phyloP scores from a whole-genome alignment of 1,284 basidiomycete species.

The Ustilago esculenta region DNA sequence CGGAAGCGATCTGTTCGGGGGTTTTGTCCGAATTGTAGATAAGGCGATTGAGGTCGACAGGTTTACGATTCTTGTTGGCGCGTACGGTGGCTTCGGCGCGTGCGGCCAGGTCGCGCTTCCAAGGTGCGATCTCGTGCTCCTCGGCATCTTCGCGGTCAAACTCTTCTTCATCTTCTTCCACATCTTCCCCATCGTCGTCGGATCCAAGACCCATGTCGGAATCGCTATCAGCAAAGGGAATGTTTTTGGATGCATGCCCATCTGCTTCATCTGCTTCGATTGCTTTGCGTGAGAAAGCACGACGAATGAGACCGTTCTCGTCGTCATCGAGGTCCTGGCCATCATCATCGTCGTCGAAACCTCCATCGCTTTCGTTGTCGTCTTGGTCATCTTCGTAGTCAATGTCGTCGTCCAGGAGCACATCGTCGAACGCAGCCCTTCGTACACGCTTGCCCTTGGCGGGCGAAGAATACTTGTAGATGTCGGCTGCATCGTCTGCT shows the following conservation, averaged over 20 bases:
- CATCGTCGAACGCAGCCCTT: constrained; percentile 57
- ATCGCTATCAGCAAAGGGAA: constrained; percentile 66
- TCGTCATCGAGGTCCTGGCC: constrained; percentile 31
- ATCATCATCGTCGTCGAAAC: constrained; percentile 51
- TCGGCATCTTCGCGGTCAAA: constrained; percentile 50
- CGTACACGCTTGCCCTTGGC: constrained; percentile 43
- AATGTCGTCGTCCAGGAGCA: constrained; percentile 65
- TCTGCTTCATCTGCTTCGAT: constrained; percentile 29
- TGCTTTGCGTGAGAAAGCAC: constrained; percentile 27
- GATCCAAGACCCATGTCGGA: constrained; percentile 62
- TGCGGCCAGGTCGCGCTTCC: constrained; percentile 79
- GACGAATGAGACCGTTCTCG: constrained; percentile 16
- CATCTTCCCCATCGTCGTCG: constrained; percentile 49
- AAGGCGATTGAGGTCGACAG: constrained; percentile 82
- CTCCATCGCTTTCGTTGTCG: constrained; percentile 54
- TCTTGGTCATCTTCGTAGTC: constrained; percentile 55
- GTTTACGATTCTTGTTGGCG: constrained; percentile 46
- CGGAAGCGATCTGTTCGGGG: constrained; percentile 77
- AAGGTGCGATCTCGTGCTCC: constrained; percentile 71
- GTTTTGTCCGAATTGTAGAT: constrained; percentile 81
- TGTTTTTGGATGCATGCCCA: constrained; percentile 42
- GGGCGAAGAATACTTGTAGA: constrained; percentile 4
- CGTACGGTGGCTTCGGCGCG: constrained; percentile 72
- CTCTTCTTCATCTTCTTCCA: constrained; percentile 56
- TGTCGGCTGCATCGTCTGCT: constrained; percentile 5